phyloP scores from a whole-genome alignment of 2,329 filamentous ascomycete species.

The Xylariales sp. region DNA sequence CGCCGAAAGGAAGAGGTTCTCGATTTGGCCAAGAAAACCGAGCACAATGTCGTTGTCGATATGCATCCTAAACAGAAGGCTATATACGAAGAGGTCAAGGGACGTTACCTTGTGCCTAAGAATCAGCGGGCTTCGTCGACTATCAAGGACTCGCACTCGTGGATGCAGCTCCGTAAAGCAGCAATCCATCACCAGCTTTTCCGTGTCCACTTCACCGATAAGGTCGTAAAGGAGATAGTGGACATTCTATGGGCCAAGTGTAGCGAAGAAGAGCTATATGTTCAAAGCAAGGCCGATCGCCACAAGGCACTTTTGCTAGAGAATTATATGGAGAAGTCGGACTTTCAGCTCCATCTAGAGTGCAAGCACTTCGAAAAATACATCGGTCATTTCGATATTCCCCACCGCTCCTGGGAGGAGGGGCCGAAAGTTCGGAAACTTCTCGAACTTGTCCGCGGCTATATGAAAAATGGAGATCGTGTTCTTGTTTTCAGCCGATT shows the following conservation, averaged over 20 bases:
- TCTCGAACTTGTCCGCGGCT: conserved; percentile 77
- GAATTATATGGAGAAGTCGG: conserved; percentile 68
- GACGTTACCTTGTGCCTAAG: conserved; percentile 72
- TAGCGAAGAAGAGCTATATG: conserved; percentile 61
- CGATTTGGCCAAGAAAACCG: conserved; percentile 83
- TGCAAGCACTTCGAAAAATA: conserved; percentile 69
- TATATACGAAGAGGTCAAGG: conserved; percentile 75
- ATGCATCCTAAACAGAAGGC: conserved; percentile 77
- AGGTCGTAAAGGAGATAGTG: conserved; percentile 80
- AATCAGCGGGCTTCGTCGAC: conserved; percentile 67
- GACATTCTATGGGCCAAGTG: conserved; percentile 79
- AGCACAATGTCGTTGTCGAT: conserved; percentile 82
- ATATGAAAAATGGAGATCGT: conserved; percentile 83
- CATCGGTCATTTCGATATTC: conserved; percentile 65
- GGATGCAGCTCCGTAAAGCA: conserved; percentile 93
- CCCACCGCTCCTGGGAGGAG: conserved; percentile 65
- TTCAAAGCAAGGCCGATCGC: conserved; percentile 56
- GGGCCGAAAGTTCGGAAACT: conserved; percentile 89
- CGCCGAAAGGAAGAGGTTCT: conserved; percentile 94
- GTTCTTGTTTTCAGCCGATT: conserved; percentile 95
- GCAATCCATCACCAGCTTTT: conserved; percentile 93
- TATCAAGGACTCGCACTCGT: conserved; percentile 72
- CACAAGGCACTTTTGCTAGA: conserved; percentile 64
- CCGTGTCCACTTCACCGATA: conserved; percentile 81
- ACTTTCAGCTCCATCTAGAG: conserved; percentile 75